Evolutionary conservation across 495 filamentous ascomycete genomes (phyloP), one percentile per base, ranked within the genome.

Genomic region (Letharia lupina): DNA sequence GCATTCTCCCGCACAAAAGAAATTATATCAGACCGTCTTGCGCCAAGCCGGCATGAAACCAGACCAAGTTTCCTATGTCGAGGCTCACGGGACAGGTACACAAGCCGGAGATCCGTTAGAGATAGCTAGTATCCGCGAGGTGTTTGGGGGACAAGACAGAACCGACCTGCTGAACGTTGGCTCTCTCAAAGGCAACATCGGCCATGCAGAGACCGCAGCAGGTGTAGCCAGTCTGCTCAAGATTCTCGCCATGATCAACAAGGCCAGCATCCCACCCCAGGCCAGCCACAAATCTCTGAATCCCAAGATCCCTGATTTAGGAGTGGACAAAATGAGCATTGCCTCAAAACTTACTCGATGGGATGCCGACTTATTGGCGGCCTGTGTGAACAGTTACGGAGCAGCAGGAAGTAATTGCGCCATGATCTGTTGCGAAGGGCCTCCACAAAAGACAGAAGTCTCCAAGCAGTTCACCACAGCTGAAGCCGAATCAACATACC

Each of bases 331-430:
- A 2, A 74, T 85, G 33, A 67, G 73, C 18, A 78, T 86, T 37
- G 54, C 70, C 0, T 79, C 69, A 0, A 77, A 60, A 18, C 41
- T 39, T 0, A 76, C 74, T 74, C 61, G 69, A 12, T 62, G 67
- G 15, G 37, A 63, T 12, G 65, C 52, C 5, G 4, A n/a, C 31
- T 47, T 60, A 3, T 33, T n/a, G 86, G 41, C 50, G n/a, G 60
- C 42, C 31, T 69, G 60, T 33, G 62, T 86, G 58, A 77, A 76
- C 65, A 82, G 77, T 57, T 83, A 82, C 57, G 80, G 80, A 18
- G 80, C 80, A 0, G 76, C 77, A 13, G 80, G 80, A 0, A 77
- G 74, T 8, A 83, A 81, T 68, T n/a, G 75, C 76, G 3, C 47
- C 74, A 11, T 77, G 1, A 18, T 44, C 20, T 65, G 63, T 39